Evolutionary conservation across 805 yeast species (phyloP).

Genomic region (Jamesozyma jinghongensis): DNA sequence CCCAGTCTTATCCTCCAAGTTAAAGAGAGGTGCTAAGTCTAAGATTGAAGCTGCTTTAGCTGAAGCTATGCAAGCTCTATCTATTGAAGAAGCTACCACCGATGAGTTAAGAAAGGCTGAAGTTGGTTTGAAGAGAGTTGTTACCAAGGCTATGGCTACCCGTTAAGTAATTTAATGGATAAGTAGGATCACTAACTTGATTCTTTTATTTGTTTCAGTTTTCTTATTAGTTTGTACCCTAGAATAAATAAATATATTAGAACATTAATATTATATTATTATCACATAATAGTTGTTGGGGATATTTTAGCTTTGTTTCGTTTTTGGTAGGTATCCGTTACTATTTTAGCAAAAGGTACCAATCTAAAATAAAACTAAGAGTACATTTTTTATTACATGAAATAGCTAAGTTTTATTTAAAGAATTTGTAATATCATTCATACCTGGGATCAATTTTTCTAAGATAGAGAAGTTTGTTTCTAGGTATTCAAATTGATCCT

Average conservation of each 20-base stretch:
- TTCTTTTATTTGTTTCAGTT: neutral
- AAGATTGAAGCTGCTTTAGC: slow-evolving; percentile 96
- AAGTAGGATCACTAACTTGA: neutral
- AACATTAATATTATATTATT: slow-evolving; percentile 6
- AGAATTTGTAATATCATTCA: too few relatives aligned
- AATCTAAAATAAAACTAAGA: too few relatives aligned
- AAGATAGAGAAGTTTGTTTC: too few relatives aligned
- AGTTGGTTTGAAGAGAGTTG: slow-evolving; percentile 97
- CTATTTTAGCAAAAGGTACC: too few relatives aligned
- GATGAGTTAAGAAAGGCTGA: slow-evolving; percentile 99
- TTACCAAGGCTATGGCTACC: slow-evolving; percentile 98
- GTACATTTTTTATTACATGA: too few relatives aligned
- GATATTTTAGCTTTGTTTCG: too few relatives aligned
- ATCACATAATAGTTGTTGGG: too few relatives aligned
- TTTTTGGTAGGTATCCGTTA: too few relatives aligned
- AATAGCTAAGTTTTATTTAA: too few relatives aligned
- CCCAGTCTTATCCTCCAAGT: slow-evolving; percentile 95
- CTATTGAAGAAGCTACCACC: slow-evolving; percentile 91
- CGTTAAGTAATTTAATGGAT: slow-evolving; percentile 51
- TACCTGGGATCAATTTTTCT: too few relatives aligned
- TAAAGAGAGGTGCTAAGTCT: slow-evolving; percentile 95
- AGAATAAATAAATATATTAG: slow-evolving; percentile 13
- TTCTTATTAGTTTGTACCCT: slow-evolving; percentile 12
- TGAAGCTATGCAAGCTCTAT: slow-evolving; percentile 96
- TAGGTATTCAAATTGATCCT: too few relatives aligned